Percentiles rank a stretch among this genome's conserved stretches.
Conservation (phyloP, 2,329 filamentous ascomycete genomes). For the Fulvia fulva region DNA sequence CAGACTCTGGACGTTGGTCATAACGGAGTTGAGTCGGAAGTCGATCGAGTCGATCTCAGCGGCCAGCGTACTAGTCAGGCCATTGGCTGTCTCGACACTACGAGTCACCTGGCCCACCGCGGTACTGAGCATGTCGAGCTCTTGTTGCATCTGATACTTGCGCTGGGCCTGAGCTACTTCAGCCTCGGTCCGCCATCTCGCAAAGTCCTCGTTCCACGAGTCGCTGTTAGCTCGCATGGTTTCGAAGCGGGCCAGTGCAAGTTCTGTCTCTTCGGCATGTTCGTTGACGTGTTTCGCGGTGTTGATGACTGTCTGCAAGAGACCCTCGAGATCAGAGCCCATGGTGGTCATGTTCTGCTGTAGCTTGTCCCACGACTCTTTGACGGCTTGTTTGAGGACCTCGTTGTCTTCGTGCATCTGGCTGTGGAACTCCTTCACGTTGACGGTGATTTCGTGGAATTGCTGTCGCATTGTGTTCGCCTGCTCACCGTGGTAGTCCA, state of each 20-base stretch:
- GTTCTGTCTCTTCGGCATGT: neutral
- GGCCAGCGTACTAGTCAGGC: neutral
- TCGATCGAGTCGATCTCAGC: neutral
- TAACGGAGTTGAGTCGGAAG: neutral
- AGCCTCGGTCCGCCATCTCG: neutral
- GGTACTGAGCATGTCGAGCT: neutral
- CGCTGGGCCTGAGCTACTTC: neutral
- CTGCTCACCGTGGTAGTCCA: conserved; percentile 1
- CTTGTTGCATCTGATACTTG: neutral
- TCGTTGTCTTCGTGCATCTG: neutral
- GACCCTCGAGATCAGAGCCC: neutral
- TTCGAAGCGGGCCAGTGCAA: neutral
- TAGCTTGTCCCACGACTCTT: neutral
- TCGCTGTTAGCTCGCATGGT: neutral
- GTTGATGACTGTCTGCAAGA: neutral
- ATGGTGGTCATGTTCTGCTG: neutral
- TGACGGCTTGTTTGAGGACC: neutral
- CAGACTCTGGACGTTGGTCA: neutral
- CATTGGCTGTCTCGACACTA: neutral
- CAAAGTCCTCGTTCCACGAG: neutral
- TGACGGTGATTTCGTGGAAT: neutral
- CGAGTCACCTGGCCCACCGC: neutral
- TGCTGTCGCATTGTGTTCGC: neutral
- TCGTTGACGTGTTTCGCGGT: neutral
- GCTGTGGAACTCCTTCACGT: neutral